These are phyloP conservation scores for Paraurostyla sp. DNA, from an alignment of 73 alveolate species.

Conservation along the genomic window DNA sequence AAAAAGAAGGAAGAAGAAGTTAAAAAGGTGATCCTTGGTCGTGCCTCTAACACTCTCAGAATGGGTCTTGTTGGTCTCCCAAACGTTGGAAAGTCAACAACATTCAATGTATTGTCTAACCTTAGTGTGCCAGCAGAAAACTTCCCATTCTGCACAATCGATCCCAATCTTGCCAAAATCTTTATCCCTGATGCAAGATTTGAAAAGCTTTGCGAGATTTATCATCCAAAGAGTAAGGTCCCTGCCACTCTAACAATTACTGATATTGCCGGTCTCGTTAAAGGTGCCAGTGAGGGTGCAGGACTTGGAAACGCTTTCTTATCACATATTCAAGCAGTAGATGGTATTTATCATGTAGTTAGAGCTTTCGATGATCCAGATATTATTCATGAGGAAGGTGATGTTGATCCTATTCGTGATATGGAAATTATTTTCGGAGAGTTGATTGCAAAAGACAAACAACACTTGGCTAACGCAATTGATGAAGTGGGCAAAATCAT, in stretches of 20 bases:
- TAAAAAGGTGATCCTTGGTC: slow-evolving; percentile 93
- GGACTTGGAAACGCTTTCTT: slow-evolving; percentile 99
- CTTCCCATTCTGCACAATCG: slow-evolving; percentile 99
- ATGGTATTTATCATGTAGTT: slow-evolving; percentile 97
- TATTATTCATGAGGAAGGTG: slow-evolving; percentile 97
- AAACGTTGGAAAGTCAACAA: slow-evolving; percentile 98
- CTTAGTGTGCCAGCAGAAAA: slow-evolving; percentile 97
- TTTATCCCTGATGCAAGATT: slow-evolving; percentile 97
- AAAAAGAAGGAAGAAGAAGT: slow-evolving; percentile 92
- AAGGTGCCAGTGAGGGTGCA: slow-evolving; percentile 98
- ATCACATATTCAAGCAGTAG: slow-evolving; percentile 96
- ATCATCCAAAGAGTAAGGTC: slow-evolving; percentile 93
- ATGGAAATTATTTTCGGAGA: slow-evolving; percentile 94
- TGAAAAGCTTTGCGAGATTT: slow-evolving; percentile 85
- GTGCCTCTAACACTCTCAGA: slow-evolving; percentile 95
- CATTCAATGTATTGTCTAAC: slow-evolving; percentile 92
- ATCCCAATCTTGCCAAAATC: slow-evolving; percentile 98
- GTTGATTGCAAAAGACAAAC: slow-evolving; percentile 93
- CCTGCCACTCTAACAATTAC: slow-evolving; percentile 93
- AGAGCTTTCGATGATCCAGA: slow-evolving; percentile 97
- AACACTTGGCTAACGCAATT: slow-evolving; percentile 74
- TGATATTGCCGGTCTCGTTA: slow-evolving; percentile 98
- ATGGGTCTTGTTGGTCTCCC: slow-evolving; percentile 99
- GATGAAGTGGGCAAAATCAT: slow-evolving; percentile 93
- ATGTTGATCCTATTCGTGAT: slow-evolving; percentile 98